Conservation (phyloP, 2,329 filamentous ascomycete genomes). For the Microcyclospora pomicola region DNA sequence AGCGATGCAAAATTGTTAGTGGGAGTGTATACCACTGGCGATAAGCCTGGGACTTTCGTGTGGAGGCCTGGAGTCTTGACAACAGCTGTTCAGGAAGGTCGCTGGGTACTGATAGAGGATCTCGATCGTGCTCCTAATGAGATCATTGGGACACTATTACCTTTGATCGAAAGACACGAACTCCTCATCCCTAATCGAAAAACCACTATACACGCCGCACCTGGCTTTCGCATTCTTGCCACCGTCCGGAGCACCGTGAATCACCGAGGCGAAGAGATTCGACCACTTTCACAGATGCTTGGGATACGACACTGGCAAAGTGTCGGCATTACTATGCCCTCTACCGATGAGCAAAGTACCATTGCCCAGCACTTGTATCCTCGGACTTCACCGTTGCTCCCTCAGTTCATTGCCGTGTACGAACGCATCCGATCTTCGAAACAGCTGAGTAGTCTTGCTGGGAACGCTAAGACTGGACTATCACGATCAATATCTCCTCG, state of each 20-base stretch:
- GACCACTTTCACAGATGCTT: conserved; percentile 56
- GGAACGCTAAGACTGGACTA: conserved; percentile 40
- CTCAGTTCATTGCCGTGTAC: conserved; percentile 45
- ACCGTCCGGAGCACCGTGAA: conserved; percentile 63
- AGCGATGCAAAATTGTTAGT: conserved; percentile 95
- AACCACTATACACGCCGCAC: conserved; percentile 68
- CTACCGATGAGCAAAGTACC: conserved; percentile 55
- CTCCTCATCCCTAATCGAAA: conserved; percentile 79
- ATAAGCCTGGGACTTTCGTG: conserved; percentile 73
- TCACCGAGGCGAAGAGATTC: conserved; percentile 55
- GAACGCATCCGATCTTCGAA: conserved; percentile 28
- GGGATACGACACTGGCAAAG: conserved; percentile 77
- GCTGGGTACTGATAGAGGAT: conserved; percentile 96
- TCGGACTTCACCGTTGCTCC: conserved; percentile 44
- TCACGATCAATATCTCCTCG: conserved; percentile 53
- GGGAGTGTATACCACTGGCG: conserved; percentile 82
- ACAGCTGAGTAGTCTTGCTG: conserved; percentile 31
- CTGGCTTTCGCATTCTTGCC: conserved; percentile 80
- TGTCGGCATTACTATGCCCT: conserved; percentile 54
- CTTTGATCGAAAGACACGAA: conserved; percentile 84
- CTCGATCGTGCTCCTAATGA: conserved; percentile 89
- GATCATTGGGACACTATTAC: conserved; percentile 82
- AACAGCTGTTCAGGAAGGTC: conserved; percentile 80
- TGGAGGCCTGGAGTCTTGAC: conserved; percentile 91
- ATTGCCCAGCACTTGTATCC: conserved; percentile 62